Evolutionary conservation across 2,329 filamentous ascomycete species (phyloP), one percentile per base, ranked within the genome.

Genomic region (Anthostomella pinea): DNA sequence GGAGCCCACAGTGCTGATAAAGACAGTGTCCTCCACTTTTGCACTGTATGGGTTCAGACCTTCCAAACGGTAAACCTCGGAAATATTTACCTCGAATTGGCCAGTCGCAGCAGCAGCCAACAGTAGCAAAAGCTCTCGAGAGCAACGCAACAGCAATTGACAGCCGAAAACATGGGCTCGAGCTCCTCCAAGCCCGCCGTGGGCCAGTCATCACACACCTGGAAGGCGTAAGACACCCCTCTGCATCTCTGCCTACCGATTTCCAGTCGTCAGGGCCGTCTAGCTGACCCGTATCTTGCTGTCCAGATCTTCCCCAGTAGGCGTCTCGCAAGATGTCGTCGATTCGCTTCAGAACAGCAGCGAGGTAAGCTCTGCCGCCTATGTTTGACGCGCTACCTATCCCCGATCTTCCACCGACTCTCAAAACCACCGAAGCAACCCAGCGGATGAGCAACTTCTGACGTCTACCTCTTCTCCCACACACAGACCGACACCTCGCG

Each of bases 401-500:
- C 17, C 31, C n/a, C n/a, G n/a, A n/a, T n/a, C n/a, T n/a, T n/a
- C n/a, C n/a, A n/a, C n/a, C n/a, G n/a, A n/a, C n/a, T n/a, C n/a
- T n/a, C n/a, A n/a, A n/a, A n/a, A n/a, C n/a, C n/a, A n/a, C n/a
- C n/a, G n/a, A n/a, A n/a, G n/a, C n/a, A n/a, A n/a, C n/a, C n/a
- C n/a, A n/a, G n/a, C n/a, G n/a, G n/a, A n/a, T n/a, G n/a, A n/a
- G n/a, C n/a, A n/a, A n/a, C n/a, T n/a, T n/a, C n/a, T n/a, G n/a
- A n/a, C n/a, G n/a, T n/a, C n/a, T n/a, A n/a, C n/a, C n/a, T n/a
- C n/a, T 22, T 5, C 29, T 22, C 15, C 14, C 28, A 9, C n/a
- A n/a, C n/a, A 41, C 60, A 97, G 91, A 91, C 85, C 66, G 90
- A 97, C 69, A 81, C 83, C 42, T 90, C 88, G 49, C 89, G 91